Conservation (phyloP, 139 green algal genomes). For the Raphidocelis subcapitata region DNA sequence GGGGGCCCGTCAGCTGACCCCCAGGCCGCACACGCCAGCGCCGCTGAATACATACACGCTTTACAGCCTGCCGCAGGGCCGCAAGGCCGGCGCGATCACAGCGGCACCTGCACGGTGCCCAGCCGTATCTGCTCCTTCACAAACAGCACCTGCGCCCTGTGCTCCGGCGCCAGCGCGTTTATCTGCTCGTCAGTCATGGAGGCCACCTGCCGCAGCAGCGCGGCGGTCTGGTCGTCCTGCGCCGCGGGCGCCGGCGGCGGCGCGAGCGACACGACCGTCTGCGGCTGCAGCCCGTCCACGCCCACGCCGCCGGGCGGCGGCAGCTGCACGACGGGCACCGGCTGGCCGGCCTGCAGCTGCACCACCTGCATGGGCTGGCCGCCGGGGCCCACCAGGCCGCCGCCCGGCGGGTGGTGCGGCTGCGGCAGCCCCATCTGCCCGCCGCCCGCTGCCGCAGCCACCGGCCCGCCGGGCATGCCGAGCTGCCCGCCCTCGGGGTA, state of each 20-base stretch:
- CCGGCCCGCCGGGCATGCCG: too few species aligned
- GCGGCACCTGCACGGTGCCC: slow-evolving; percentile 4
- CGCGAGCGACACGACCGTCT: slow-evolving; percentile 17
- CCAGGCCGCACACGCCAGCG: too few species aligned
- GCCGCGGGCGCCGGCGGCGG: slow-evolving; percentile 1
- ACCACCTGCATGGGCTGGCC: slow-evolving; percentile 19
- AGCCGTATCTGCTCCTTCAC: slow-evolving; percentile 71
- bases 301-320: slow-evolving; percentile 31
- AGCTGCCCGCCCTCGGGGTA: too few species aligned
- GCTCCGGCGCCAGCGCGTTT: slow-evolving; percentile 74
- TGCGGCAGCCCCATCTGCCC: too few species aligned
- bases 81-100: neutral
- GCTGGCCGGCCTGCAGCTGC: slow-evolving; percentile 27
- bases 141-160: slow-evolving; percentile 82
- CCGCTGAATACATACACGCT: too few species aligned
- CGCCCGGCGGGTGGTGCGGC: too few species aligned
- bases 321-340: slow-evolving; percentile 13
- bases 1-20: too few species aligned
- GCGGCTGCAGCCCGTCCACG: slow-evolving; percentile 26
- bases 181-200: slow-evolving; percentile 86
- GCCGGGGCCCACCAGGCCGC: too few species aligned
- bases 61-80: too few species aligned
- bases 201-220: slow-evolving; percentile 85
- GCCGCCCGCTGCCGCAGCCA: too few species aligned
- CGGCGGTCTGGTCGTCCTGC: slow-evolving; percentile 29